Evolutionary conservation across 768 basidiomycete species (phyloP).

Genomic region (Tricholoma sp.): DNA sequence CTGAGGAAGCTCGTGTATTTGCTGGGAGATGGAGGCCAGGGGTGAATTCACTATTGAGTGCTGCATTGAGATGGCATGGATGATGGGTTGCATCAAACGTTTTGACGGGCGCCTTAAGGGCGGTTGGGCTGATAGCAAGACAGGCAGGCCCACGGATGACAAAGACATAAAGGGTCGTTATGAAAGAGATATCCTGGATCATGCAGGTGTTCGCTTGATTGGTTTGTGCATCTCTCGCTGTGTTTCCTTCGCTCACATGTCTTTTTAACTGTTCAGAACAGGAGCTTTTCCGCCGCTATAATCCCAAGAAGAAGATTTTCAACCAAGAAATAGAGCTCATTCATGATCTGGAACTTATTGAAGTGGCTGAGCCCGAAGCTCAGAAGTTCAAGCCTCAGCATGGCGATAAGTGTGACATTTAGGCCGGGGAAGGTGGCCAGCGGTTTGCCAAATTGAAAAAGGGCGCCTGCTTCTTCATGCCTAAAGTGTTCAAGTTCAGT

Average conservation of each 20-base stretch:
- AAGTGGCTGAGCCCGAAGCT: too few species aligned
- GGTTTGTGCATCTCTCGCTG: too few species aligned
- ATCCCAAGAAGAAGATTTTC: conserved; percentile 95
- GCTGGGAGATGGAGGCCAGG: too few species aligned
- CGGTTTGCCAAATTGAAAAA: conserved; percentile 99
- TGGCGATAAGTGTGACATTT: conserved; percentile 96
- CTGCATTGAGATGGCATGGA: too few species aligned
- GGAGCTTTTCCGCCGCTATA: conserved; percentile 95
- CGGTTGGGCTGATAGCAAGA: conserved; percentile 97
- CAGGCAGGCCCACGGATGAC: conserved; percentile 91
- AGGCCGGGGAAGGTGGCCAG: conserved; percentile 88
- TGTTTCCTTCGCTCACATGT: conserved; percentile 5
- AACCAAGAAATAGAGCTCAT: too few species aligned
- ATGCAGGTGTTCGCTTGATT: too few species aligned
- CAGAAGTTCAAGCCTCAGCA: too few species aligned
- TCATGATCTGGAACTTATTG: too few species aligned
- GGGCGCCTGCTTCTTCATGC: conserved; percentile 87
- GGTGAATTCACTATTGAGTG: too few species aligned
- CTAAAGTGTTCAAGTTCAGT: conserved; percentile 93
- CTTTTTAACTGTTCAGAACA: conserved; percentile 64
- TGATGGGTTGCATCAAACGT: conserved; percentile 94
- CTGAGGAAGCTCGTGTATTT: too few species aligned
- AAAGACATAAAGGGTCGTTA: too few species aligned
- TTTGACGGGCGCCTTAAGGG: conserved; percentile 96
- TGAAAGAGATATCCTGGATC: too few species aligned